phyloP scores from a whole-genome alignment of 2,329 filamentous ascomycete genomes.

The Phyllosticta citriasiana region DNA sequence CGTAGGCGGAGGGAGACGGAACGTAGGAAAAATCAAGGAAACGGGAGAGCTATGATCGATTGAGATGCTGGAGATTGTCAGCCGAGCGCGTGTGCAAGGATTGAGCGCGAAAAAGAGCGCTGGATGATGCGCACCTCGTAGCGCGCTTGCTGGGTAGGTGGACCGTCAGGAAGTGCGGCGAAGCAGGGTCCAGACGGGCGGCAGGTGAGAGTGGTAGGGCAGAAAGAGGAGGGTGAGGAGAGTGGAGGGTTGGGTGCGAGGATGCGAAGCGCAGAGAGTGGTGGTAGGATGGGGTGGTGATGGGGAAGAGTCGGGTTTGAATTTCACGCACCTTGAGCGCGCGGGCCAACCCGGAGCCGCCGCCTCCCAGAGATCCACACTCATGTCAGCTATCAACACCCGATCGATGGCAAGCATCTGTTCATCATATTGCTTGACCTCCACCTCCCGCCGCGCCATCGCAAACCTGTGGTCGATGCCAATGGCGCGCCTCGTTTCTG shows the following conservation, averaged over 20 bases:
- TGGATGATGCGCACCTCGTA: slow-evolving; percentile 3
- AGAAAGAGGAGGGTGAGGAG: neutral
- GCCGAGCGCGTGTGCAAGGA: slow-evolving; percentile 1
- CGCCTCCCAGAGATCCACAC: neutral
- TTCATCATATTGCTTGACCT: neutral
- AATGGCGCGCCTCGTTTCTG: neutral
- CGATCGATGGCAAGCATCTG: neutral
- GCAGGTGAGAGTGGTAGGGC: neutral
- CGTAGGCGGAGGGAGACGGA: slow-evolving; percentile 2
- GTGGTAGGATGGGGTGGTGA: slow-evolving; percentile 7
- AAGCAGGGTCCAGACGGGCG: slow-evolving; percentile 1
- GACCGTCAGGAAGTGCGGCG: neutral
- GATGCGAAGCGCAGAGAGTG: slow-evolving; percentile 1
- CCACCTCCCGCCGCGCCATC: neutral
- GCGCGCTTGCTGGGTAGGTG: slow-evolving; percentile 1
- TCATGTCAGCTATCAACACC: neutral
- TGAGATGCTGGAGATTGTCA: neutral
- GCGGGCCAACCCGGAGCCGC: slow-evolving; percentile 2
- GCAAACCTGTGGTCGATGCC: neutral
- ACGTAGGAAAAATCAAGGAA: neutral
- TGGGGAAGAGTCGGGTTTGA: slow-evolving; percentile 2
- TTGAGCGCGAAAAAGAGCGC: neutral
- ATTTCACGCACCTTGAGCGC: slow-evolving; percentile 7
- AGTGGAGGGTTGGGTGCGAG: neutral
- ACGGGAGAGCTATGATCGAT: neutral